Base-by-base conservation (phyloP, 2,329 filamentous ascomycete species). In the Paecilomyces variotii region DNA sequence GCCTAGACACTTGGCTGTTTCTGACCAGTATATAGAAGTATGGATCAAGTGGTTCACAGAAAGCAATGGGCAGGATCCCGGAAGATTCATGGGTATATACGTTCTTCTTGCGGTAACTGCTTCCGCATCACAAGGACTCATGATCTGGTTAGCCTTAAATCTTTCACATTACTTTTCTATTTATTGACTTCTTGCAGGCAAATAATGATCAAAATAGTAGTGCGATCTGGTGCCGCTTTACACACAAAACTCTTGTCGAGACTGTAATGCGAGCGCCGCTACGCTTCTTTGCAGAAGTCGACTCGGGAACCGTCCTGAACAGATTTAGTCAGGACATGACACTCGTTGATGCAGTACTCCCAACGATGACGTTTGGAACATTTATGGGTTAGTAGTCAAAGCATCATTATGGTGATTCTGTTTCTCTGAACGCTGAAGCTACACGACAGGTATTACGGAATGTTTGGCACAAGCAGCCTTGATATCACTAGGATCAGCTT, bases 201-300 rank as follows among this genome's bases (percentile, higher is more conserved):
- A 50, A 50, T 50, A 19, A 50, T 50, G 45, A 55, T 55, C 27
- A 55, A 55, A 39, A 55, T 55, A 24, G 54, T 39, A 12, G 27
- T 49, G n/a, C 26, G 9, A 34, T 26, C 4, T 25, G 24, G 26
- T 34, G 5, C 35, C 19, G 54, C 11, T 28, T 56, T 56, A 35
- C 54, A 35, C 54, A 55, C 54, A 39, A 6, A 14, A 32, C 24
- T 24, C 35, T 55, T n/a, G 19, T 24, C 32, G n/a, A 32, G 2
- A 11, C 57, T 12, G 57, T 59, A 34, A 59, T 59, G 57, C 55
- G 53, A 39, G 57, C 57, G 14, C 57, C 57, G n/a, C 35, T 59
- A 50, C 54, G 53, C 4, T 7, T 59, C 24, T 59, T 59, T 35
- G 54, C 54, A 0, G 57, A 59, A 54, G 54, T 59, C 53, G 57